Conservation (phyloP, 225 moss, liverwort and hornwort genomes). For the Pseudoscleropodium purum region DNA sequence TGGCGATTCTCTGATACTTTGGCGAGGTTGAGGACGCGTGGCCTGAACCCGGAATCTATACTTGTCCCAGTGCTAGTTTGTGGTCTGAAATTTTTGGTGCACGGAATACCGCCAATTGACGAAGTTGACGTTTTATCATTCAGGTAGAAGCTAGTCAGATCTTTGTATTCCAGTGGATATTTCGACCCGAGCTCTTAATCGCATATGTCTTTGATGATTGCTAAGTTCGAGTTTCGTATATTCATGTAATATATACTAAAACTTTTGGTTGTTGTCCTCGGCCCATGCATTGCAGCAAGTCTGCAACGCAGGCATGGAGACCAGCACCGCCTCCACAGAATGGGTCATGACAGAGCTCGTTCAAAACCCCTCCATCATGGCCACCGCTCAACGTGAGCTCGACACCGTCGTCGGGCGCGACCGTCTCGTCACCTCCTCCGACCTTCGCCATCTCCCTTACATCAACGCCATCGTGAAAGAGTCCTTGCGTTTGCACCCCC, state of each 20-base stretch:
- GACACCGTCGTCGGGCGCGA: not conserved
- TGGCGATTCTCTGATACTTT: too few relatives aligned
- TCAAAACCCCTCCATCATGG: not conserved
- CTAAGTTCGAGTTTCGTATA: not conserved
- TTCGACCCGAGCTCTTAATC: not conserved
- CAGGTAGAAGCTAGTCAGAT: not conserved
- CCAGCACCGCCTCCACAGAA: not conserved
- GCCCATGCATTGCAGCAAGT: not conserved
- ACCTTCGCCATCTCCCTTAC: not conserved
- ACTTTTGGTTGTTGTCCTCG: not conserved
- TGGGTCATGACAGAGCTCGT: conserved; percentile 29
- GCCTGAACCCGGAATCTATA: too few relatives aligned
- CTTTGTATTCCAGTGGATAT: not conserved
- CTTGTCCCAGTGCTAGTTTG: too few relatives aligned
- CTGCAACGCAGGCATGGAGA: conserved; percentile 8
- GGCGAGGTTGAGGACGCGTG: too few relatives aligned
- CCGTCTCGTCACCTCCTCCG: not conserved
- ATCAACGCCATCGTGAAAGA: not conserved
- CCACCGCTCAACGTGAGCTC: not conserved
- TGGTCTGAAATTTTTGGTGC: too few relatives aligned
- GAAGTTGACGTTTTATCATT: not conserved
- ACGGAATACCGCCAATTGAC: too few relatives aligned
- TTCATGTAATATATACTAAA: not conserved
- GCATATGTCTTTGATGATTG: not conserved
- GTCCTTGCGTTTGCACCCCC: not conserved